Base-by-base conservation (phyloP, 768 basidiomycete genomes). In the Calocybe indica region DNA sequence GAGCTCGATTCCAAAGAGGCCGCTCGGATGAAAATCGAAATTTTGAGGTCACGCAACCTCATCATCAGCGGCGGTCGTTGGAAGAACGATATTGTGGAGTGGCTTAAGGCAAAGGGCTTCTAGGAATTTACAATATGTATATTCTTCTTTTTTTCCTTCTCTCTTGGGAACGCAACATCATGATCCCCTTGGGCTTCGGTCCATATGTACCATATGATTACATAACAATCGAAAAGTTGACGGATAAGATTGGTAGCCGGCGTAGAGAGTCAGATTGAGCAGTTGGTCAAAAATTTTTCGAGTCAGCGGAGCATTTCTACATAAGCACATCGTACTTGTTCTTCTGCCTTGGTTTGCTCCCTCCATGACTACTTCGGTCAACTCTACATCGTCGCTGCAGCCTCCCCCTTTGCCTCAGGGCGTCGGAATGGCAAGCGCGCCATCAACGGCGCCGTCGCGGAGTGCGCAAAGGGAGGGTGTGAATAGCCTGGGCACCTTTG, bases 401-500 rank as follows among this genome's bases (percentile, higher is more conserved):
- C 63, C 65, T 33, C 58, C 64, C 46, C 52, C 63, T 28, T 55
- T 69, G 44, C 65, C 68, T 32, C 70, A 70, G 42, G 67, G 66
- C 13, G 67, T 61, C 8, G 76, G 74, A 34, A 70, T 65, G 53
- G 57, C 71, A 29, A 52, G 60, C 34, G 66, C 70, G 11, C 70
- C 73, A 8, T 70, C 65, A 10, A 57, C 71, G 28, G 77, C 76
- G 1, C 83, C 83, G 2, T 66, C 81, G 30, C 77, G 82, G 45
- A 69, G 73, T n/a, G 56, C 71, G 5, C 70, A 68, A 46, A 60
- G 65, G 48, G 80, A 81, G 50, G 79, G 73, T 12, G 74, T 75
- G 44, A 78, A 76, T 60, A 84, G 73, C 51, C 64, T 86, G 40
- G 86, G 85, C 22, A 87, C 87, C 4, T 89, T 87, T 59, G 82